Percentiles rank a stretch among this genome's conserved stretches.
phyloP scores from a whole-genome alignment of 495 filamentous ascomycete species.

The Podospora comata region DNA sequence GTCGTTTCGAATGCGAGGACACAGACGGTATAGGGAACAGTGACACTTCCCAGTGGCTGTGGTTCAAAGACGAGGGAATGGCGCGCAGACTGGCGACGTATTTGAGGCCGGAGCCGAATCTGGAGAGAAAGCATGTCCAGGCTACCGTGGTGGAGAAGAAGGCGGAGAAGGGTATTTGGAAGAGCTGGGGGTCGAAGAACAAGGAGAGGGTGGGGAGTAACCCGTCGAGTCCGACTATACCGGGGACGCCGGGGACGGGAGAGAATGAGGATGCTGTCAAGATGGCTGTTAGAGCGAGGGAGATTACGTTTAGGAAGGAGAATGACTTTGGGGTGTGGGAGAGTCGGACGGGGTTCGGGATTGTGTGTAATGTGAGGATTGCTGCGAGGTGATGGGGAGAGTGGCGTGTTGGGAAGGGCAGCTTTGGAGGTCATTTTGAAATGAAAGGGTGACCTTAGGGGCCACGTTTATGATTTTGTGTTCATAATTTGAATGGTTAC shows the following conservation, averaged over 20 bases:
- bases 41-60: constrained; percentile 25
- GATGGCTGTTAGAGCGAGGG: constrained; percentile 46
- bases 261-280: constrained; percentile 25
- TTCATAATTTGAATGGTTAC: no score
- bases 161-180: constrained; percentile 12
- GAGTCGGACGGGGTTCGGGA: constrained; percentile 47
- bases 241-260: constrained; percentile 7
- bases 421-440: neutral
- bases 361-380: constrained; percentile 41
- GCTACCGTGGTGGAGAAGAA: constrained; percentile 28
- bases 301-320: constrained; percentile 51
- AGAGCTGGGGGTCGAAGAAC: constrained; percentile 17
- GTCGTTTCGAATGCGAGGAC: constrained; percentile 33
- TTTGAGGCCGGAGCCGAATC: constrained; percentile 38
- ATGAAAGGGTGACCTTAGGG: no score
- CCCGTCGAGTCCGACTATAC: neutral
- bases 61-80: constrained; percentile 49
- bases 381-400: neutral
- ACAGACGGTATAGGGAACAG: neutral
- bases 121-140: constrained; percentile 28
- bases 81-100: constrained; percentile 44
- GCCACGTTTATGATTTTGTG: no score
- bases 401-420: neutral
- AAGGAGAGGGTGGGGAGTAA: constrained; percentile 15
- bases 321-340: constrained; percentile 54